Evolutionary conservation across 106 monocot species (phyloP), one percentile per base, ranked within the genome.

Genomic region (Acorus gramineus): DNA sequence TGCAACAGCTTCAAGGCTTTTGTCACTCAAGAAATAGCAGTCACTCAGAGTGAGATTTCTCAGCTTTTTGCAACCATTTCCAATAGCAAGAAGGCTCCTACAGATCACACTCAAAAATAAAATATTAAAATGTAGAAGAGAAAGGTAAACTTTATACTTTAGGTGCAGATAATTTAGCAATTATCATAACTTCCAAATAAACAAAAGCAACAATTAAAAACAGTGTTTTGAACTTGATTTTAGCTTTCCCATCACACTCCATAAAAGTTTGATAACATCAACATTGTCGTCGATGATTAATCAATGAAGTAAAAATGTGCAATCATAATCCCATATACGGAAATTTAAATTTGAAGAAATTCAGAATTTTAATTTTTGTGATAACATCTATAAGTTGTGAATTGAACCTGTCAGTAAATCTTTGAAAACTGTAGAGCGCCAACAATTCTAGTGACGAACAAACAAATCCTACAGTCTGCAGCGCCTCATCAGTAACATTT

Each of bases 21-120:
- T 66, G 71, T 98, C 91, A 66, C 88, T 98, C 71, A 90, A 70
- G 68, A 88, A 83, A 72, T 83, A 79, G 65, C 91, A 91, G 57
- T 98, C 96, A 63, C 73, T 88, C 7, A 98, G 80, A 67, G 79
- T 73, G 48, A 98, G 87, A 71, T 77, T 68, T 71, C 74, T 87
- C 13, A 98, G 71, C 46, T 81, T 85, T 73, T 85, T 91, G 76
- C 96, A 98, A 5, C 96, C 96, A 56, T 75, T 85, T 44, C 92
- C 87, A 83, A 98, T 85, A 50, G 91, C 87, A 77, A 52, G 79
- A 63, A 98, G 81, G 53, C 96, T 83, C 63, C 94, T 94, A 64
- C 52, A 66, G 66, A 50, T 68, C 72, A 47, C 52, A 72, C 13
- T 28, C 57, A 57, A 43, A 61, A 65, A 3, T 46, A 47, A 42